A percentile compares a stretch with the other conserved stretches of the same genome.
These are phyloP conservation scores for Puccinia polysora DNA, from an alignment of 1,284 basidiomycete genomes.

Conservation along the genomic window DNA sequence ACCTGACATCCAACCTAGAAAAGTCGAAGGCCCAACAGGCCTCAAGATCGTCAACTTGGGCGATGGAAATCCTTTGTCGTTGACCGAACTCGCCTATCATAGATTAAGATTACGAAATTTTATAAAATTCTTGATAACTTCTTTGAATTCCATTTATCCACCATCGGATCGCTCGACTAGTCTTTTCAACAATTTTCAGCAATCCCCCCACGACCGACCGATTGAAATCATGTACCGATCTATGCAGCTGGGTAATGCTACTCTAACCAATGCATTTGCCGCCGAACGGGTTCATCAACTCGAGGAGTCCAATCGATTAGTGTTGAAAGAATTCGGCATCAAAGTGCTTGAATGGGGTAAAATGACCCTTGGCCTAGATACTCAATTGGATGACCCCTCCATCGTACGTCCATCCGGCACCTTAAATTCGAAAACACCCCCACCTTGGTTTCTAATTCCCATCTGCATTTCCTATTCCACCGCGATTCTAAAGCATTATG, in stretches of 20 bases:
- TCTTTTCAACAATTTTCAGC: too few species aligned
- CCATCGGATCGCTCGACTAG: background rate
- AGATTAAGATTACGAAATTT: conserved; percentile 1
- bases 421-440: too few species aligned
- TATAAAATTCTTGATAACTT: conserved; percentile 5
- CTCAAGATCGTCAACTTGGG: background rate
- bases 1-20: background rate
- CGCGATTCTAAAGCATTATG: conserved; percentile 10
- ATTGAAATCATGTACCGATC: conserved; percentile 36
- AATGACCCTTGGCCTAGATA: conserved; percentile 40
- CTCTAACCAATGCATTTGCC: conserved; percentile 19
- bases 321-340: conserved; percentile 20
- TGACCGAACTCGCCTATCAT: conserved; percentile 28
- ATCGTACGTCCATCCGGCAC: conserved; percentile 12
- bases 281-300: conserved; percentile 25
- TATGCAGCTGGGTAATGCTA: conserved; percentile 38
- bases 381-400: conserved; percentile 30
- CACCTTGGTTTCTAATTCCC: too few species aligned
- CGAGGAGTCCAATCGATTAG: conserved; percentile 23
- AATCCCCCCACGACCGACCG: background rate
- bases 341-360: conserved; percentile 38
- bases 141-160: background rate
- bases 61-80: conserved; percentile 23
- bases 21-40: background rate
- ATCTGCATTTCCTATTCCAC: background rate